A percentile compares a stretch with the other conserved stretches of the same genome.
Evolutionary conservation across 139 green algal genomes (phyloP).

Genomic region (Medakamo hakoo): DNA sequence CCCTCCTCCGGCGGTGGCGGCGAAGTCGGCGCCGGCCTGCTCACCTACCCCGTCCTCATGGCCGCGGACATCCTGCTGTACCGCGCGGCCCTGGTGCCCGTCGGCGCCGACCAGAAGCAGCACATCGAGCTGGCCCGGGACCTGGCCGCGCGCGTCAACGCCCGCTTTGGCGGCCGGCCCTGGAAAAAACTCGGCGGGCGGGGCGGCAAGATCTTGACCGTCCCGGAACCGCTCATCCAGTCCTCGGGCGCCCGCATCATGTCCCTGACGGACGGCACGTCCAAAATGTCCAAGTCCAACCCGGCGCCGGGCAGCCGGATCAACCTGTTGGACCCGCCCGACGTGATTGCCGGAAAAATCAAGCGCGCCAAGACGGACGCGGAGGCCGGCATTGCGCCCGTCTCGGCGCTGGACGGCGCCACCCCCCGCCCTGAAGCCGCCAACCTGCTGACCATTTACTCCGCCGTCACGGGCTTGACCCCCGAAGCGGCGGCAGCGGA

Average conservation of each 20-base stretch:
- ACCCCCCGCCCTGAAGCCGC: constrained; percentile 79
- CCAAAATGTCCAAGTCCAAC: constrained; percentile 93
- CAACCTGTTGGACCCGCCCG: constrained; percentile 81
- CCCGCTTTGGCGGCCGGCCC: constrained; percentile 71
- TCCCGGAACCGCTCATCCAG: constrained; percentile 87
- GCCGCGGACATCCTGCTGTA: constrained; percentile 97
- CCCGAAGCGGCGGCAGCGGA: constrained; percentile 47
- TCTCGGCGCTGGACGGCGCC: constrained; percentile 44
- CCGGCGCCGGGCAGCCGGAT: constrained; percentile 75
- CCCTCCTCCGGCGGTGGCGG: constrained; percentile 27
- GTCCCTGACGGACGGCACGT: constrained; percentile 79
- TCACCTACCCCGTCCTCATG: constrained; percentile 99
- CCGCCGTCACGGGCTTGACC: constrained; percentile 56
- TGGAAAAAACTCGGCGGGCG: constrained; percentile 94
- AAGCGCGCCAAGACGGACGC: constrained; percentile 79
- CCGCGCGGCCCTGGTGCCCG: constrained; percentile 58
- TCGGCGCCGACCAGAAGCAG: constrained; percentile 96
- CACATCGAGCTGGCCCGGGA: constrained; percentile 59
- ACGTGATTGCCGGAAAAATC: constrained; percentile 77
- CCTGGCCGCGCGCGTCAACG: constrained; percentile 70
- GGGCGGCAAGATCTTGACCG: constrained; percentile 53
- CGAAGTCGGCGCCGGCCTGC: constrained; percentile 77
- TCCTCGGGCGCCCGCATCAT: constrained; percentile 86
- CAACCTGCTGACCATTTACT: constrained; percentile 95
- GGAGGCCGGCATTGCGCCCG: constrained; percentile 64